These are phyloP conservation scores for Chalaropsis thielavioides DNA, from an alignment of 2,329 filamentous ascomycete genomes.

Conservation along the genomic window DNA sequence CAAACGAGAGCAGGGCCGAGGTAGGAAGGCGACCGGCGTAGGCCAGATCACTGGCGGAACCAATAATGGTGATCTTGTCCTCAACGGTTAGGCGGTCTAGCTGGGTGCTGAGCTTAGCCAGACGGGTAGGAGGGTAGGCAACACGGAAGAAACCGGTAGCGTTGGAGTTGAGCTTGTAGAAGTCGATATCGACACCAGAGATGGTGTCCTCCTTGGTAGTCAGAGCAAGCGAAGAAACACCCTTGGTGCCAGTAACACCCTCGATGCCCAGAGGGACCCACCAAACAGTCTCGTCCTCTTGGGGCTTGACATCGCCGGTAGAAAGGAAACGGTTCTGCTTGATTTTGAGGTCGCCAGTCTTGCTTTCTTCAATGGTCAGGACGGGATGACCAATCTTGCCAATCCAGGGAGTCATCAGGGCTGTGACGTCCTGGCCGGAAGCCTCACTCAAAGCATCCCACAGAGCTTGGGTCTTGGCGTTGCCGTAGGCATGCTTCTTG, in stretches of 20 bases:
- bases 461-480: slow-evolving; percentile 81
- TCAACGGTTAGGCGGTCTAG: slow-evolving; percentile 63
- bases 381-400: slow-evolving; percentile 90
- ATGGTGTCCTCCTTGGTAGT: slow-evolving; percentile 65
- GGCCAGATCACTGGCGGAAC: slow-evolving; percentile 78
- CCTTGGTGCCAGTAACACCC: slow-evolving; percentile 51
- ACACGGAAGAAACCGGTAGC: slow-evolving; percentile 83
- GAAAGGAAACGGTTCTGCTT: slow-evolving; percentile 83
- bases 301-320: slow-evolving; percentile 76
- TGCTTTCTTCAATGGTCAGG: slow-evolving; percentile 70
- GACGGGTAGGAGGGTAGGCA: slow-evolving; percentile 75
- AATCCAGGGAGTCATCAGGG: slow-evolving; percentile 91
- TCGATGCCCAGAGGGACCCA: slow-evolving; percentile 86
- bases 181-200: slow-evolving; percentile 56
- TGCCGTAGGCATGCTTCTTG: slow-evolving; percentile 71
- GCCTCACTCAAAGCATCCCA: slow-evolving; percentile 81
- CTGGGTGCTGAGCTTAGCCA: slow-evolving; percentile 65
- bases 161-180: slow-evolving; percentile 89
- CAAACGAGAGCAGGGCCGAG: slow-evolving; percentile 63
- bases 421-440: slow-evolving; percentile 71
- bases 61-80: slow-evolving; percentile 86
- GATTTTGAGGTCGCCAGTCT: slow-evolving; percentile 65
- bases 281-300: slow-evolving; percentile 87
- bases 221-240: slow-evolving; percentile 51
- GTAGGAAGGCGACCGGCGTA: slow-evolving; percentile 76